phyloP scores from a whole-genome alignment of 2,329 filamentous ascomycete genomes.

The Trichoderma sp. region DNA sequence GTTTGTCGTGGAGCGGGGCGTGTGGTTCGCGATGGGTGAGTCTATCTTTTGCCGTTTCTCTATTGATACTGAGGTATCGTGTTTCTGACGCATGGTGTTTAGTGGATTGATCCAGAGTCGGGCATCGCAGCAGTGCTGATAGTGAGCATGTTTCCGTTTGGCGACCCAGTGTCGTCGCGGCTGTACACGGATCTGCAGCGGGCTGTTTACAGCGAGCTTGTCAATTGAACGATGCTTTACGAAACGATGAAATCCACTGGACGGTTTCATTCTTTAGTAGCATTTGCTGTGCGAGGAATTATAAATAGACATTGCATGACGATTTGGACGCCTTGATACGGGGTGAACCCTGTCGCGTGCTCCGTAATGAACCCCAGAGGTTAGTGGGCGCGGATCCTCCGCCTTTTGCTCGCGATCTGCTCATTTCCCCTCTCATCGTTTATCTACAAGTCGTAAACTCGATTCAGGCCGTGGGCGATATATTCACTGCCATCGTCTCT shows the following conservation, averaged over 20 bases:
- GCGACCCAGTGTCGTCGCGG: constrained; percentile 42
- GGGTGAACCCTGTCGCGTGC: constrained; percentile 7
- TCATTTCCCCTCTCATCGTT: not conserved
- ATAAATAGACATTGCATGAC: not conserved
- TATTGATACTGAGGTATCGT: not conserved
- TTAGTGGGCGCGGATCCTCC: constrained; percentile 14
- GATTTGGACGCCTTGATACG: not conserved
- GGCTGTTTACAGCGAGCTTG: constrained; percentile 43
- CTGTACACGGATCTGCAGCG: constrained; percentile 48
- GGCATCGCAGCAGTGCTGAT: constrained; percentile 49
- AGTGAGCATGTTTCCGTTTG: constrained; percentile 45
- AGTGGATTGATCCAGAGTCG: constrained; percentile 45
- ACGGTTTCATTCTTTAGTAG: no score
- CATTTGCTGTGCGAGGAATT: not conserved
- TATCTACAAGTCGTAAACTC: not conserved
- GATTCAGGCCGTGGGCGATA: not conserved
- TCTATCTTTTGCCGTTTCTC: constrained; percentile 12
- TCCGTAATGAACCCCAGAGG: not conserved
- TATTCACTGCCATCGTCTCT: not conserved
- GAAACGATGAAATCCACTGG: not conserved
- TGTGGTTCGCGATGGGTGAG: constrained; percentile 49
- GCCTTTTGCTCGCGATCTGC: constrained; percentile 3
- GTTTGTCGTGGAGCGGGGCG: constrained; percentile 51
- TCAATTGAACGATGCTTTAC: not conserved
- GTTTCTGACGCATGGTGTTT: not conserved